Conservation (phyloP, 2,329 filamentous ascomycete species). For the Aspergillus hiratsukae region DNA sequence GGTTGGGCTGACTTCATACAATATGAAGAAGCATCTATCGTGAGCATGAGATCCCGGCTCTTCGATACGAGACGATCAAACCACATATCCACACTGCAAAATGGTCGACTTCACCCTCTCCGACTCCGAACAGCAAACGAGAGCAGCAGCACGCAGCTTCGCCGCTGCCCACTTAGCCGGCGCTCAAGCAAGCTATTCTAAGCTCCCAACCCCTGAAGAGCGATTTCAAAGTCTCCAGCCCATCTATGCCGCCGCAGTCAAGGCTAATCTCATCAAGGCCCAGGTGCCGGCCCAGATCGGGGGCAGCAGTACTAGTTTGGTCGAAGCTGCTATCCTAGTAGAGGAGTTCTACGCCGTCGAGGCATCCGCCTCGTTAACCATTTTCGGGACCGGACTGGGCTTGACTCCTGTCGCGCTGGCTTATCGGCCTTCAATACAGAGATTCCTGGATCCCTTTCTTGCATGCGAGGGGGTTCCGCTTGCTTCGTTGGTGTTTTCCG, state of each 20-base stretch:
- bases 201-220: constrained; percentile 25
- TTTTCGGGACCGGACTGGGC: constrained; percentile 51
- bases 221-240: constrained; percentile 48
- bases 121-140: background rate
- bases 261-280: constrained; percentile 45
- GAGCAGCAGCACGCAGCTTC: constrained; percentile 1
- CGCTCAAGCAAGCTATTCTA: background rate
- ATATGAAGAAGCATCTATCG: too few relatives aligned
- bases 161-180: background rate
- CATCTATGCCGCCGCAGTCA: constrained; percentile 44
- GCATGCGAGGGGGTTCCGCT: constrained; percentile 43
- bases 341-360: constrained; percentile 54
- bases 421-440: constrained; percentile 36
- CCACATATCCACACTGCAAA: background rate
- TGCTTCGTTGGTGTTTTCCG: constrained; percentile 50
- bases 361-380: constrained; percentile 46
- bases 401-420: constrained; percentile 49
- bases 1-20: too few relatives aligned
- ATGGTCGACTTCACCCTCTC: constrained; percentile 10
- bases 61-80: too few relatives aligned
- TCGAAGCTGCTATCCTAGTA: constrained; percentile 49
- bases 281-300: constrained; percentile 46
- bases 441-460: constrained; percentile 49
- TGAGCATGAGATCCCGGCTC: too few relatives aligned
- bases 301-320: constrained; percentile 42